Conservation (phyloP, 495 filamentous ascomycete genomes). For the Cercophora sp. region DNA sequence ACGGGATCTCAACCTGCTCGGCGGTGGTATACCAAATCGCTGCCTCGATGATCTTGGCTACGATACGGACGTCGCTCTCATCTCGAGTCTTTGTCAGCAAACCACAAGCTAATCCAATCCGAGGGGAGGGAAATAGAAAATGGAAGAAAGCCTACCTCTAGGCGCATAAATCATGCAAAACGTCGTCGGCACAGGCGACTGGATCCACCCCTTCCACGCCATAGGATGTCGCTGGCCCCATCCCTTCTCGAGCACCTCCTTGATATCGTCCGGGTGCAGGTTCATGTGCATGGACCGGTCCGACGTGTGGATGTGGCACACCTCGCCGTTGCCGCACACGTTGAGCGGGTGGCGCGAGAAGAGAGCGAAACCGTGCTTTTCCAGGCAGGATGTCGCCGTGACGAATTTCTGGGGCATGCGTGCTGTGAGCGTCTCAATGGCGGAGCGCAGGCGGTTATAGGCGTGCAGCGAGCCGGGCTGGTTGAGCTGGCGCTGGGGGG, state of each 20-base stretch:
- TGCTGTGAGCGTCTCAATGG: slow-evolving; percentile 48
- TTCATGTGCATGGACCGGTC: slow-evolving; percentile 75
- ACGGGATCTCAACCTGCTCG: slow-evolving; percentile 37
- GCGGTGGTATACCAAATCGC: slow-evolving; percentile 55
- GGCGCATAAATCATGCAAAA: slow-evolving; percentile 87
- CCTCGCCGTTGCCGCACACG: slow-evolving; percentile 66
- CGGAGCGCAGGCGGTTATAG: slow-evolving; percentile 47
- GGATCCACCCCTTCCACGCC: slow-evolving; percentile 51
- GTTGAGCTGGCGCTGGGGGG: slow-evolving; percentile 72
- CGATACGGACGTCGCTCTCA: slow-evolving; percentile 61
- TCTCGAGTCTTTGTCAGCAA: slow-evolving; percentile 25
- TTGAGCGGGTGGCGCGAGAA: slow-evolving; percentile 61
- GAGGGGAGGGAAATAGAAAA: not conserved
- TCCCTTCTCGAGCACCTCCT: slow-evolving; percentile 68
- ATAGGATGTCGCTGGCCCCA: slow-evolving; percentile 92
- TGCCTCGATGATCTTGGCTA: slow-evolving; percentile 69
- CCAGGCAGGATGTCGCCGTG: slow-evolving; percentile 67
- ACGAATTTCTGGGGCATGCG: slow-evolving; percentile 49
- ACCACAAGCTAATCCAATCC: not conserved
- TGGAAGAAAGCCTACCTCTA: slow-evolving; percentile 32
- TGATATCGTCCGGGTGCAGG: slow-evolving; percentile 74
- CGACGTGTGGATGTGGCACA: slow-evolving; percentile 72
- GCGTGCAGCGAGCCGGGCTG: slow-evolving; percentile 53
- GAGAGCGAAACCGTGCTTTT: slow-evolving; percentile 72
- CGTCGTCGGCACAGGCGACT: slow-evolving; percentile 57